phyloP scores from a whole-genome alignment of 192 early-diverging fungal genomes.

The Linnemannia elongata region DNA sequence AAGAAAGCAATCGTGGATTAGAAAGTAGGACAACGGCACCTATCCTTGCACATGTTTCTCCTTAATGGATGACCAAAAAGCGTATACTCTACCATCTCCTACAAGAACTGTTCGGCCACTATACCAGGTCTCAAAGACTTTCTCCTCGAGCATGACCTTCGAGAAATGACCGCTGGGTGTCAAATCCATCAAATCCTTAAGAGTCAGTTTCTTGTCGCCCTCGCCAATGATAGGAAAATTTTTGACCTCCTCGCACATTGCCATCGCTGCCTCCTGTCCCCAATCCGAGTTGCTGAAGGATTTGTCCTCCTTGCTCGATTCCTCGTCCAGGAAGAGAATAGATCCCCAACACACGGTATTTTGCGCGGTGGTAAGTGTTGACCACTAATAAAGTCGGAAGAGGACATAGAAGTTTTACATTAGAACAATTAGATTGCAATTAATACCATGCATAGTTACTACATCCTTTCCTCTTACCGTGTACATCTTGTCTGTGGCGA shows the following conservation, averaged over 20 bases:
- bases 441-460: not conserved
- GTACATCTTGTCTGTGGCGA: not conserved
- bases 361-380: not conserved
- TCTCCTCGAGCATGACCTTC: conserved; percentile 41
- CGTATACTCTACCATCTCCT: conserved; percentile 11
- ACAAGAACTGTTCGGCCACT: conserved; percentile 6
- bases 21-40: not conserved
- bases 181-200: conserved; percentile 17
- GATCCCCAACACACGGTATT: conserved; percentile 7
- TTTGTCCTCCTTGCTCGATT: not conserved
- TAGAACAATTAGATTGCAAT: not conserved
- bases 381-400: not conserved
- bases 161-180: conserved; percentile 6
- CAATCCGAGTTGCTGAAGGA: not conserved
- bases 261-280: conserved; percentile 1
- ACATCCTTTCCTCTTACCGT: not conserved
- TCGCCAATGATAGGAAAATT: conserved; percentile 14
- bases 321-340: not conserved
- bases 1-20: not conserved
- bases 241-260: conserved; percentile 21
- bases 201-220: not conserved
- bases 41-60: too few relatives aligned
- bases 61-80: too few relatives aligned
- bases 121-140: conserved; percentile 39
- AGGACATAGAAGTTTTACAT: too few relatives aligned